These are phyloP conservation scores for Melaleuca alternifolia DNA, from an alignment of 345 rosid species.

Conservation along the genomic window DNA sequence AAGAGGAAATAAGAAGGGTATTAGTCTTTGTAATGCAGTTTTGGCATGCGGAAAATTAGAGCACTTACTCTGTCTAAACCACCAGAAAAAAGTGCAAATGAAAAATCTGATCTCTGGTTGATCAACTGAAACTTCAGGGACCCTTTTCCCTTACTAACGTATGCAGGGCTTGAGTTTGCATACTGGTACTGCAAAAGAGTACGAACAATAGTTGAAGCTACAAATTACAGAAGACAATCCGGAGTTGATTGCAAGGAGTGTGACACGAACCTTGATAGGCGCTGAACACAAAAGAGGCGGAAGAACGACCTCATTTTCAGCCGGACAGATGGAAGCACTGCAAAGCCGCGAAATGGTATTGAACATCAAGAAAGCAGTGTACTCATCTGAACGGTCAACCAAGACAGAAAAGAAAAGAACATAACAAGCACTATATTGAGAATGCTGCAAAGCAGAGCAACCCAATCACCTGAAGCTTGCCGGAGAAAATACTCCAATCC, in stretches of 20 bases:
- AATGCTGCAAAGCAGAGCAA: too few species aligned
- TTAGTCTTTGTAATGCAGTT: not conserved
- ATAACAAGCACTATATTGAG: not conserved
- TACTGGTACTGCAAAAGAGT: constrained; percentile 46
- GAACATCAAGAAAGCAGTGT: not conserved
- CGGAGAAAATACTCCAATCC: too few species aligned
- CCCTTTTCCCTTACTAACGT: constrained; percentile 45
- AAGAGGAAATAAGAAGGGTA: not conserved
- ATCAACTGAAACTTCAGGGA: constrained; percentile 55
- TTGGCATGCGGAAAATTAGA: not conserved
- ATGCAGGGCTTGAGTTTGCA: constrained; percentile 31
- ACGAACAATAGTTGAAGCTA: not conserved
- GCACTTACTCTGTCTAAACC: constrained; percentile 34
- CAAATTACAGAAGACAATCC: not conserved
- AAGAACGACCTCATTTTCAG: constrained; percentile 31
- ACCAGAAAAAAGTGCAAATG: constrained; percentile 67
- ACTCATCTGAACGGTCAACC: not conserved
- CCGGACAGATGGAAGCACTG: constrained; percentile 46
- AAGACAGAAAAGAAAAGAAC: too few species aligned
- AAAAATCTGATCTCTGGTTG: constrained; percentile 83
- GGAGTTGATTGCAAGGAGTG: not conserved
- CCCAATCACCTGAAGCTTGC: too few species aligned
- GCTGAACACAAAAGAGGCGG: constrained; percentile 63
- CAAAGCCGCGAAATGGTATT: not conserved
- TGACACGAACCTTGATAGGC: constrained; percentile 68